Conservation (phyloP, 352 stramenopile species). For the Phytophthora quininea region DNA sequence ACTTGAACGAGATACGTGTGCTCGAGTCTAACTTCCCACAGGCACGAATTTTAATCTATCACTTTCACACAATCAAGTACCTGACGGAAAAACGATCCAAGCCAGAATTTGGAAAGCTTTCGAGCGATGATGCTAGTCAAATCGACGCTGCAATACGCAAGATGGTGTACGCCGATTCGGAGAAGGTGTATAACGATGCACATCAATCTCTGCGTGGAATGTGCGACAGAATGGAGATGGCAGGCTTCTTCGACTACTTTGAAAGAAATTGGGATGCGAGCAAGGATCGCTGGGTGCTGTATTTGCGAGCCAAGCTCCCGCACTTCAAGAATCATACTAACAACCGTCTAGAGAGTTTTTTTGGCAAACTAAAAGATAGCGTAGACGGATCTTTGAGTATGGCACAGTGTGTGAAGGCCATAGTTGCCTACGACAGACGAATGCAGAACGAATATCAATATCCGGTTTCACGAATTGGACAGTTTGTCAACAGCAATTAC, state of each 20-base stretch:
- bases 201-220: neutral
- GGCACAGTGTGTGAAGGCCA: neutral
- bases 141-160: slow-evolving; percentile 22
- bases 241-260: slow-evolving; percentile 28
- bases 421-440: slow-evolving; percentile 5
- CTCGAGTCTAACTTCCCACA: slow-evolving; percentile 15
- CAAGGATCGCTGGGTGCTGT: slow-evolving; percentile 32
- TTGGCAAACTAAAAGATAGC: slow-evolving; percentile 27
- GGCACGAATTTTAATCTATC: slow-evolving; percentile 13
- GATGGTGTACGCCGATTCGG: slow-evolving; percentile 21
- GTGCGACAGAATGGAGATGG: slow-evolving; percentile 3
- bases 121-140: slow-evolving; percentile 9
- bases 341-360: slow-evolving; percentile 37
- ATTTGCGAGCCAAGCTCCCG: slow-evolving; percentile 7
- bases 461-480: neutral
- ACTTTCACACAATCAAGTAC: slow-evolving; percentile 33
- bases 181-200: slow-evolving; percentile 9
- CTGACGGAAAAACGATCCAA: slow-evolving; percentile 13
- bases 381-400: slow-evolving; percentile 16
- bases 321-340: slow-evolving; percentile 42
- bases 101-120: slow-evolving; percentile 21
- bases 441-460: slow-evolving; percentile 21
- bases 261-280: slow-evolving; percentile 27
- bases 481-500: slow-evolving; percentile 13
- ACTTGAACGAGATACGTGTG: slow-evolving; percentile 24